Conservation (phyloP, 176 grass and related monocot species). For the Raddia distichophylla region DNA sequence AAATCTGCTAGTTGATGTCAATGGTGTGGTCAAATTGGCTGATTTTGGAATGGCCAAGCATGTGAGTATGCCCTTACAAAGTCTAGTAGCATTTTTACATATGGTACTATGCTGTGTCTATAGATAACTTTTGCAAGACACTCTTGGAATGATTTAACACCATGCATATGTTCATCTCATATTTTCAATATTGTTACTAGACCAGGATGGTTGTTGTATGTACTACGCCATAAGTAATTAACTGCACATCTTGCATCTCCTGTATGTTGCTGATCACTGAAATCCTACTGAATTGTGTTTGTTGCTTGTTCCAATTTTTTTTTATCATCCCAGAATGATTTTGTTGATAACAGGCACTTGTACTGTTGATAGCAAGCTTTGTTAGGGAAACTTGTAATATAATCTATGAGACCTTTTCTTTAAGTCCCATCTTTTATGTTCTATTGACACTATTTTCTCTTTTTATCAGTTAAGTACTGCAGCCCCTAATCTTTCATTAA, state of each 20-base stretch:
- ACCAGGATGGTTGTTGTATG: not conserved
- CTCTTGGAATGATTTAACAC: slow-evolving; percentile 22
- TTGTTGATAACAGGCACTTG: slow-evolving; percentile 14
- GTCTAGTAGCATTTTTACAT: slow-evolving; percentile 26
- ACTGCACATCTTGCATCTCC: not conserved
- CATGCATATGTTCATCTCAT: not conserved
- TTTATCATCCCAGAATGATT: not conserved
- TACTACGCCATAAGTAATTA: not conserved
- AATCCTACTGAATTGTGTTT: slow-evolving; percentile 16
- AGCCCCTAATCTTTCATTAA: slow-evolving; percentile 77
- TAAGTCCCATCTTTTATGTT: slow-evolving; percentile 10
- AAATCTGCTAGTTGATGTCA: slow-evolving; percentile 95
- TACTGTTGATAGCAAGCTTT: slow-evolving; percentile 21
- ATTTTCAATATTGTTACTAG: not conserved
- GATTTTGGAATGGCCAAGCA: slow-evolving; percentile 99
- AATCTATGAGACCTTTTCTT: not conserved
- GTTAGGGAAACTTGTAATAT: not conserved
- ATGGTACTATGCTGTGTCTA: slow-evolving; percentile 24
- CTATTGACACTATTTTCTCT: slow-evolving; percentile 34
- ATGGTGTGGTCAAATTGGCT: slow-evolving; percentile 94
- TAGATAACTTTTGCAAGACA: no score
- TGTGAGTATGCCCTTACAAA: slow-evolving; percentile 57
- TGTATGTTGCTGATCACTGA: slow-evolving; percentile 21
- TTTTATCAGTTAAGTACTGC: slow-evolving; percentile 73
- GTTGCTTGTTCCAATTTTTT: not conserved